phyloP scores from a whole-genome alignment of 1,284 basidiomycete species.

The Boletellus sp. region DNA sequence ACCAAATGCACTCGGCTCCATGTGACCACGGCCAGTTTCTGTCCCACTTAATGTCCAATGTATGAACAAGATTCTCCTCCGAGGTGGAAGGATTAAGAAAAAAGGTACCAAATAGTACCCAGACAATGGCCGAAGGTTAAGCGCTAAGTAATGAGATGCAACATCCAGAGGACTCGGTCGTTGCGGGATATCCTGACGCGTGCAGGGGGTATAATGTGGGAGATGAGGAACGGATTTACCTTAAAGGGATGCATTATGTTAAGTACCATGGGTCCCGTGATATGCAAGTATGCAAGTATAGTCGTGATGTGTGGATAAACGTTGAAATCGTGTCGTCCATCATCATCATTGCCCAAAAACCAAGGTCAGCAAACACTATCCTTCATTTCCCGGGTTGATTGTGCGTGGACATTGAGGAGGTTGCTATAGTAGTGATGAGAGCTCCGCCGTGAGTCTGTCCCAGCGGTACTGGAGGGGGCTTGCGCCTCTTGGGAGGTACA shows the following conservation, averaged over 20 bases:
- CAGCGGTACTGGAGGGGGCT: slow-evolving; percentile 60
- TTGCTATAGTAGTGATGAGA: slow-evolving; percentile 50
- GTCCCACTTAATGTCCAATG: too few species aligned
- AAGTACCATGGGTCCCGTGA: slow-evolving; percentile 22
- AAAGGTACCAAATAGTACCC: too few species aligned
- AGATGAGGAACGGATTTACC: background rate
- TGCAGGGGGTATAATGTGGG: background rate
- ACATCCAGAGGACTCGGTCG: too few species aligned
- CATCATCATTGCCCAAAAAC: slow-evolving; percentile 7
- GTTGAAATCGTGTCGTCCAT: slow-evolving; percentile 6
- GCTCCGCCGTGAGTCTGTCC: slow-evolving; percentile 42
- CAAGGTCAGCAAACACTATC: background rate
- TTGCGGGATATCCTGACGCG: too few species aligned
- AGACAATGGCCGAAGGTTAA: too few species aligned
- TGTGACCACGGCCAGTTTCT: too few species aligned
- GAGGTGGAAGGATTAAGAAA: too few species aligned
- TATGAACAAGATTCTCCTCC: too few species aligned
- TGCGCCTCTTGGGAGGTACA: slow-evolving; percentile 58
- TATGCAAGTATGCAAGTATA: slow-evolving; percentile 19
- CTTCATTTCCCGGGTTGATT: slow-evolving; percentile 19
- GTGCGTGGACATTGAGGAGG: slow-evolving; percentile 16
- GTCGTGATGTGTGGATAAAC: slow-evolving; percentile 13
- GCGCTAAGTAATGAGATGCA: too few species aligned
- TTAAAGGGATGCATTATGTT: slow-evolving; percentile 12
- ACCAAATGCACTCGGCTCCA: too few species aligned